Base-by-base conservation (phyloP, 2,329 filamentous ascomycete genomes). In the Graphilbum sp. region DNA sequence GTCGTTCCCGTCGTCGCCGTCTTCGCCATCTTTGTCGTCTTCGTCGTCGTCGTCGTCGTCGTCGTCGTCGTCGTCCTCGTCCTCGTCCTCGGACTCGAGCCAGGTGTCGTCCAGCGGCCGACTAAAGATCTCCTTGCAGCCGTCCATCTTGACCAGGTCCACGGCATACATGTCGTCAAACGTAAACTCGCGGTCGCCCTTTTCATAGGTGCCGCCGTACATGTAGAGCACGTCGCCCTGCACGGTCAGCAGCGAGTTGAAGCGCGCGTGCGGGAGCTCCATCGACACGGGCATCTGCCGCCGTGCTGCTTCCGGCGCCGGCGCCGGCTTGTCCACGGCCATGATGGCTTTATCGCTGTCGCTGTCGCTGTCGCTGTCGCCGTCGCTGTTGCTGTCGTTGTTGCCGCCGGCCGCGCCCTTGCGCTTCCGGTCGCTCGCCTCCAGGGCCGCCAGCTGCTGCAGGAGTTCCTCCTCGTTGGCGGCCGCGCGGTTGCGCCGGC, bases 81-180 rank as follows among this genome's bases (percentile, higher is more conserved):
- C 71, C 32, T 69, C 68, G 31, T 72, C 66, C 20, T 72, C 69
- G 27, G 68, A 72, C 43, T 67, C 67, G 39, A 76, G 60, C 86
- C 87, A 95, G 54, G 93, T 86, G 51, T 85, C 73, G 21, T 47
- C 47, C 15, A 87, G 76, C 48, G 92, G 81, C 38, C 84, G 70
- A 54, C 69, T 82, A 62, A 88, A 96, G 35, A 96, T 72, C 58
- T 95, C 81, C 54, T 86, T 88, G 46, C 90, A 88, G 4, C 90
- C 90, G 48, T 96, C 86, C 43, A 98, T 67, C 57, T 94, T 95
- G 42, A 80, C 87, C n/a, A 98, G 66, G 51, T 98, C 86, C 42
- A 96, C 76, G 2, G 85, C 79, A 59, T 92, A 92, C 57, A 98
- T 66, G 50, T 98, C 90, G 49, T 95, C 87, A 56, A 96, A 94